A percentile compares a stretch with the other conserved stretches of the same genome.
Evolutionary conservation across 495 filamentous ascomycete species (phyloP).

Genomic region (Penicillium samsonianum): DNA sequence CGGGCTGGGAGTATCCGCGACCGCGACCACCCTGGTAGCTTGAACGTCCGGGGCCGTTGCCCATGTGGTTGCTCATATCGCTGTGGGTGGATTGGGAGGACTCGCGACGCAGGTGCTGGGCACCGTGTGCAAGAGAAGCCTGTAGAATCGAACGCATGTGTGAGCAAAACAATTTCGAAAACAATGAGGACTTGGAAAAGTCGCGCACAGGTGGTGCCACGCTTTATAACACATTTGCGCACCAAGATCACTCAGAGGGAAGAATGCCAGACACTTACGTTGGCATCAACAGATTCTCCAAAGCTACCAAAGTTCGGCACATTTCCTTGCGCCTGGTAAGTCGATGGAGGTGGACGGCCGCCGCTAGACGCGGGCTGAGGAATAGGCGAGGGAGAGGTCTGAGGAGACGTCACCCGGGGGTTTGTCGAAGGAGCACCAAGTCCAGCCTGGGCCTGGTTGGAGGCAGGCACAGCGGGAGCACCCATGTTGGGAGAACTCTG

Average conservation of each 20-base stretch:
- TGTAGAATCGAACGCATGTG: conserved; percentile 61
- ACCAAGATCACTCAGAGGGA: conserved; percentile 13
- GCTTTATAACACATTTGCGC: background rate
- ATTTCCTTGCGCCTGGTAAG: conserved; percentile 62
- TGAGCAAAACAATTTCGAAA: conserved; percentile 28
- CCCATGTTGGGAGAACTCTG: conserved; percentile 67
- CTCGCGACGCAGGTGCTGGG: conserved; percentile 77
- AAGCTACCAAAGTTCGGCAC: conserved; percentile 81
- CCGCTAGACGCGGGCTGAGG: conserved; percentile 84
- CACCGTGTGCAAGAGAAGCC: conserved; percentile 58
- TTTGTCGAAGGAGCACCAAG: conserved; percentile 67
- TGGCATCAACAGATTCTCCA: conserved; percentile 61
- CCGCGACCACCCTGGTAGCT: conserved; percentile 67
- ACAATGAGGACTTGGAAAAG: conserved; percentile 11
- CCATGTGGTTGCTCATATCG: conserved; percentile 65
- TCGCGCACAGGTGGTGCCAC: conserved; percentile 12
- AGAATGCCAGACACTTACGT: conserved; percentile 58
- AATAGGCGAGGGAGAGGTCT: conserved; percentile 83
- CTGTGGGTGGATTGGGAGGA: conserved; percentile 79
- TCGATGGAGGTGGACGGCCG: conserved; percentile 72
- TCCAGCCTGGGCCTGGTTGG: conserved; percentile 45
- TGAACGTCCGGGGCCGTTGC: conserved; percentile 55
- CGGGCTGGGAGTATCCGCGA: conserved; percentile 61
- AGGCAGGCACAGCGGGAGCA: conserved; percentile 46
- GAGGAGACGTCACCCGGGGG: conserved; percentile 68